Evolutionary conservation across 371 early-diverging fungal species (phyloP).

Genomic region (Syncephalastrum monosporum): DNA sequence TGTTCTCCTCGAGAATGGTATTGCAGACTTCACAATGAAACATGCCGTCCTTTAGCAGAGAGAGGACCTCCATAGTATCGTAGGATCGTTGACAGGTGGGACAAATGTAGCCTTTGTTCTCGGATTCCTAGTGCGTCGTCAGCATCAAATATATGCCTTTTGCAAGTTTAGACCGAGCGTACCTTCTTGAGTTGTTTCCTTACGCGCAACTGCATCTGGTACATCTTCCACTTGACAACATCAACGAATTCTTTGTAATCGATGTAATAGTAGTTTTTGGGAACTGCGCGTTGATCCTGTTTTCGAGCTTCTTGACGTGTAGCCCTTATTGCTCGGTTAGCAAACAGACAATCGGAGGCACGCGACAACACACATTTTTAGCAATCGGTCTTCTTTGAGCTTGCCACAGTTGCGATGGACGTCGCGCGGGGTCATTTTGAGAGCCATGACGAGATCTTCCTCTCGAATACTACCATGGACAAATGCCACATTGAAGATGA

Average conservation of each 20-base stretch:
- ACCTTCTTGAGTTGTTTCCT: constrained; percentile 7
- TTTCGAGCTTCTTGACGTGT: constrained; percentile 65
- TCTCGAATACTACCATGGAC: constrained; percentile 48
- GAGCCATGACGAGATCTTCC: constrained; percentile 71
- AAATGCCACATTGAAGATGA: neutral
- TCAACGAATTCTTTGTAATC: constrained; percentile 93
- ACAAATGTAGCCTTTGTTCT: constrained; percentile 75
- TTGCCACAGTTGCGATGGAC: constrained; percentile 80
- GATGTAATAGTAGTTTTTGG: constrained; percentile 81
- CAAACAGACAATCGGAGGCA: neutral
- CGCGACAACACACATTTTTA: constrained; percentile 59
- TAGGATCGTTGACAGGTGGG: constrained; percentile 58
- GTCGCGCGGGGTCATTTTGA: constrained; percentile 72
- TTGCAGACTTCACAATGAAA: constrained; percentile 67
- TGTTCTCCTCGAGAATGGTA: constrained; percentile 62
- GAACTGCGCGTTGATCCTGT: constrained; percentile 62
- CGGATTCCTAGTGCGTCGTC: constrained; percentile 49
- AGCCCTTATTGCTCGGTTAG: constrained; percentile 35
- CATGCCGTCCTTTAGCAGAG: constrained; percentile 44
- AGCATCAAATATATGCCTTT: neutral
- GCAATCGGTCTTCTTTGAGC: constrained; percentile 70
- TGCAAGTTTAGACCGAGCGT: neutral
- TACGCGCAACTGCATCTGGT: constrained; percentile 64
- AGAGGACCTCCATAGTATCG: constrained; percentile 55
- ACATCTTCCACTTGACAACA: constrained; percentile 90